phyloP scores from a whole-genome alignment of 2,329 filamentous ascomycete species.

The Sclerotinia trifoliorum region DNA sequence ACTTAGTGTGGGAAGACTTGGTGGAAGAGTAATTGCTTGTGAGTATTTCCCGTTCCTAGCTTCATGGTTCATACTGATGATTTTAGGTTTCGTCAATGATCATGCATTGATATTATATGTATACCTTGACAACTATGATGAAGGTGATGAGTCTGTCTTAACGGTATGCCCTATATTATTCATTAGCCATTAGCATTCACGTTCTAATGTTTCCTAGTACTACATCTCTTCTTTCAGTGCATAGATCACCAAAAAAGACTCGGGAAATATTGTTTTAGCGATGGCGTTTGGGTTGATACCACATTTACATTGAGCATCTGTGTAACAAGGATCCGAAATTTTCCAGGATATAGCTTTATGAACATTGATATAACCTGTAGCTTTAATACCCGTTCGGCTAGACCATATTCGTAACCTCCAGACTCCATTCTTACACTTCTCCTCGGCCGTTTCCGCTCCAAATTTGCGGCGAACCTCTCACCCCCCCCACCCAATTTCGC shows the following conservation, averaged over 20 bases:
- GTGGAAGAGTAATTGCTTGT: slow-evolving; percentile 91
- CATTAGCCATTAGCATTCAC: neutral
- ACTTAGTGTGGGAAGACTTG: slow-evolving; percentile 85
- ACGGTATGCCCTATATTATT: slow-evolving; percentile 54
- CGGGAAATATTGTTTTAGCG: slow-evolving; percentile 26
- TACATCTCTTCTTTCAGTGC: slow-evolving; percentile 57
- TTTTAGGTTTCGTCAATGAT: slow-evolving; percentile 66
- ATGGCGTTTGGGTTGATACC: slow-evolving; percentile 30
- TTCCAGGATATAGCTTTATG: neutral
- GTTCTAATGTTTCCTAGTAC: slow-evolving; percentile 45
- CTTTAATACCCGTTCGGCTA: neutral
- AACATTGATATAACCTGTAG: neutral
- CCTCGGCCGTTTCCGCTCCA: neutral
- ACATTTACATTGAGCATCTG: slow-evolving; percentile 1
- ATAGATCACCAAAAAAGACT: slow-evolving; percentile 24
- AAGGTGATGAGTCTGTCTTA: slow-evolving; percentile 67
- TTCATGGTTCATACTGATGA: slow-evolving; percentile 28
- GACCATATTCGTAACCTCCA: neutral
- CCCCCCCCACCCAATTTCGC: too few species aligned
- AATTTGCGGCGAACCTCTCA: too few species aligned
- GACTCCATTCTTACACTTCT: neutral
- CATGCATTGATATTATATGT: slow-evolving; percentile 82
- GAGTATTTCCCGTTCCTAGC: slow-evolving; percentile 37
- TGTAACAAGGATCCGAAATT: neutral
- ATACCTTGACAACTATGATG: slow-evolving; percentile 71